Base-by-base conservation (phyloP, 2,329 filamentous ascomycete genomes). In the Chaetomiaceae sp. region DNA sequence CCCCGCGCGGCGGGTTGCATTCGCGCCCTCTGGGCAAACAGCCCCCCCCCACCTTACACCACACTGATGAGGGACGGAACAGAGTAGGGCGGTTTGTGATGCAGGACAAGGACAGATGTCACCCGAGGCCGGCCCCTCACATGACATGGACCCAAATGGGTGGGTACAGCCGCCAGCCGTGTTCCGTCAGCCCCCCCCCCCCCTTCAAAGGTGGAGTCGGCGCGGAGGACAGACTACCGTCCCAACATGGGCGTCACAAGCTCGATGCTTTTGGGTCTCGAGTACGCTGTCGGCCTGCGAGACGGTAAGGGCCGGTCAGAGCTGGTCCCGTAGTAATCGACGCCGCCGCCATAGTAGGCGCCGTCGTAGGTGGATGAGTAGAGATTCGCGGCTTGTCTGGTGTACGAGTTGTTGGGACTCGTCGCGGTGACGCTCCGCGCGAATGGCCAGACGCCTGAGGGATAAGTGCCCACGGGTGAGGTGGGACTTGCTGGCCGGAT, bases 181-280 rank as follows among this genome's bases (percentile, higher is more conserved):
- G 25, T 32, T 40, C 25, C 34, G 37, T n/a, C n/a, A n/a, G n/a
- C n/a, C n/a, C n/a, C 40, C 8, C 32, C 32, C 21, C 13, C 16
- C n/a, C 10, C 6, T 18, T 5, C 30, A 44, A 33, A 33, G 14
- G 44, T 38, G 37, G 44, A 44, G 38, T 48, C 14, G 21, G 7
- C 29, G 51, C 18, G 27, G 41, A 38, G 34, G 16, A n/a, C 37
- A 37, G 23, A 30, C 43, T 59, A 82, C 61, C 76, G 74, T 48
- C 77, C 73, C 59, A 79, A 65, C 67, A 82, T 75, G 30, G 82
- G 81, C 46, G 81, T 83, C 40, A 85, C 80, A 20, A 85, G 73
- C 68, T 85, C 81, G 61, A 84, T 81, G 69, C 80, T 84, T 68
- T 78, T 82, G 30, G 80, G 79, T 42, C 81, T 73, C 59, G 78